Evolutionary conservation across 2,329 filamentous ascomycete species (phyloP).

Genomic region (Fusarium sororula): DNA sequence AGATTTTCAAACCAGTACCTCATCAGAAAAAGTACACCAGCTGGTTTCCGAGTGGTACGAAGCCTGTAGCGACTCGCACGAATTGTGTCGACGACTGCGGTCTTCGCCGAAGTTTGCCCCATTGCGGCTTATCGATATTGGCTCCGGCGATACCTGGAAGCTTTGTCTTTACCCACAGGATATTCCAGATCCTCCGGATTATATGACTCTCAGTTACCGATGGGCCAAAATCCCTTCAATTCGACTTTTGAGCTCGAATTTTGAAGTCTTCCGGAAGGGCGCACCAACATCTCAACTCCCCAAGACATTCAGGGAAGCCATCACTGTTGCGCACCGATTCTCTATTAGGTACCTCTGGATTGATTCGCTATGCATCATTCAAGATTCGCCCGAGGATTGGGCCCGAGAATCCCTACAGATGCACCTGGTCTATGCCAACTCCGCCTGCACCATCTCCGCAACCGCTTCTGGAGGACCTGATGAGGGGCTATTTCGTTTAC

Average conservation of each 20-base stretch:
- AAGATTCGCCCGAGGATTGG: not conserved
- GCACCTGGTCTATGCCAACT: not conserved
- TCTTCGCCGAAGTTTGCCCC: not conserved
- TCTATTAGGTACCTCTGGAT: not conserved
- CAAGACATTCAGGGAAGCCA: not conserved
- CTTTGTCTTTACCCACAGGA: not conserved
- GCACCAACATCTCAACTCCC: not conserved
- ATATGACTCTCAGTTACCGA: not conserved
- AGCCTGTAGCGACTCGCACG: not conserved
- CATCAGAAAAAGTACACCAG: not conserved
- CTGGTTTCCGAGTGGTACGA: not conserved
- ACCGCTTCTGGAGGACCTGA: not conserved
- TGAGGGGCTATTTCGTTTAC: not conserved
- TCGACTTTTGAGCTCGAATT: not conserved
- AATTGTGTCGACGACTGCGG: not conserved
- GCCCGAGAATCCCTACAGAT: not conserved
- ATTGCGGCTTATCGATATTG: not conserved
- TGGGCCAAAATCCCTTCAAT: not conserved
- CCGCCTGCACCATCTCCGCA: not conserved
- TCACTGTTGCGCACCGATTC: not conserved
- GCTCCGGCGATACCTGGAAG: not conserved
- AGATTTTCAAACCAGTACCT: not conserved
- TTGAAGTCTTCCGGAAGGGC: not conserved
- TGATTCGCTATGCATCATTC: not conserved
- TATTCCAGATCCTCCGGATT: not conserved